Base-by-base conservation (phyloP, 345 rosid genomes). In the Arabis alpina region DNA sequence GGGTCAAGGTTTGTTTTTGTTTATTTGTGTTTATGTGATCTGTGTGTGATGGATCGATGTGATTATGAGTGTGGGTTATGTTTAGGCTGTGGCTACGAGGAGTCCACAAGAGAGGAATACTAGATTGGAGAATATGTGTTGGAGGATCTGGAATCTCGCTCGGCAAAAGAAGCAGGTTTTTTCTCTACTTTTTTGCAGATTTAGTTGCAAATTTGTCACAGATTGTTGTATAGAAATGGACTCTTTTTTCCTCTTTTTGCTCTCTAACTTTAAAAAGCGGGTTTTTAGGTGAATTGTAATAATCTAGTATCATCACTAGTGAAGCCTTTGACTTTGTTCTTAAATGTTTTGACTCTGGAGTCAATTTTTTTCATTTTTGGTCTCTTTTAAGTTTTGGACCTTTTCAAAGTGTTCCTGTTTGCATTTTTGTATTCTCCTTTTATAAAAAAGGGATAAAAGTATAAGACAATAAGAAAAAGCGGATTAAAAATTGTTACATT, bases 141-240 rank as follows among this genome's bases (percentile, higher is more conserved):
- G 98, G 98, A 82, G 99, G 90, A 95, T 92, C 76, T 95, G 96
- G 99, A 90, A 95, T 85, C 77, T 91, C 68, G 99, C 98, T 80
- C 96, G 99, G 63, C 96, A 92, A 75, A 95, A 95, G 89, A 95
- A 95, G 80, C 98, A 95, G 97, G 98, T 95, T 9, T 6, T 28
- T 4, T 28, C 28, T 1, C 3, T 2, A 3, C 6, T 51, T 51
- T 49, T 16, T 45, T 59, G 49, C 51, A 15, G 50, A 23, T 48
- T 54, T 49, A 15, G 37, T 1, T 34, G 37, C 8, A 34, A 34
- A 34, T 34, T 34, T 34, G 37, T 5, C 8, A 10, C 23, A 23
- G 34, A 19, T 23, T 70, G 6, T 40, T 49, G 1, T 49, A 59
- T 54, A 10, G 3, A 53, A 63, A 4, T 53, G 54, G 11, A 32